Evolutionary conservation across 2,329 filamentous ascomycete genomes (phyloP).

Genomic region (Arthrobotrys sphaeroides): DNA sequence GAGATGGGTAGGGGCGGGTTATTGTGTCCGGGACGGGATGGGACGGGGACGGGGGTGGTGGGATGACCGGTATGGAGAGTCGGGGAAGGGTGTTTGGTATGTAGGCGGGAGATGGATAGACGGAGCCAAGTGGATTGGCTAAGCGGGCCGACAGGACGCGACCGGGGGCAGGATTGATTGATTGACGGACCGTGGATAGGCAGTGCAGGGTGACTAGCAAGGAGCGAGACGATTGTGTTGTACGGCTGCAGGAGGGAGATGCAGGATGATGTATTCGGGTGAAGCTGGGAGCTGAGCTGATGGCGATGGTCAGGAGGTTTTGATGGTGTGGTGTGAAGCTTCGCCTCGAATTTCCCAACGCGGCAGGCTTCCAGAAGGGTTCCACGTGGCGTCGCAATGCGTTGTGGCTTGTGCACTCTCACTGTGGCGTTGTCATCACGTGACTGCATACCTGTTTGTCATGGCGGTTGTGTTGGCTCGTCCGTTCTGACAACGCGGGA

Average conservation of each 20-base stretch:
- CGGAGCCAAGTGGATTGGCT: not conserved
- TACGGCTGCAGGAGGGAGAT: not conserved
- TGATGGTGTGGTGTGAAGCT: not conserved
- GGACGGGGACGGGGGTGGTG: not conserved
- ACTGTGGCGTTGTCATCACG: not conserved
- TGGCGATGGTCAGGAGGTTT: not conserved
- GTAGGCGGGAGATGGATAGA: not conserved
- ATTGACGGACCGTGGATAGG: too few species aligned
- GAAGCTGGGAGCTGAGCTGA: slow-evolving; percentile 3
- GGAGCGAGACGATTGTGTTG: not conserved
- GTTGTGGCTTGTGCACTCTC: too few species aligned
- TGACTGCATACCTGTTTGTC: too few species aligned
- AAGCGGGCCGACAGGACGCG: not conserved
- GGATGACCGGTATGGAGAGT: not conserved
- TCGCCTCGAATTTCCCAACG: not conserved
- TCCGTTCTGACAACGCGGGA: too few species aligned
- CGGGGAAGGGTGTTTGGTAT: not conserved
- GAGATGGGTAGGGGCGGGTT: not conserved
- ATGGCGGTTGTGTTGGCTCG: too few species aligned
- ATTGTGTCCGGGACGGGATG: not conserved
- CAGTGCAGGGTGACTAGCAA: not conserved
- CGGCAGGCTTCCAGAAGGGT: not conserved
- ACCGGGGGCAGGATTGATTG: not conserved
- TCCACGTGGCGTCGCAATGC: not conserved
- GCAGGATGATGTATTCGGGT: slow-evolving; percentile 8